A percentile compares a stretch with the other conserved stretches of the same genome.
Conservation (phyloP, 2,329 filamentous ascomycete genomes). For the Colletotrichum sp. region DNA sequence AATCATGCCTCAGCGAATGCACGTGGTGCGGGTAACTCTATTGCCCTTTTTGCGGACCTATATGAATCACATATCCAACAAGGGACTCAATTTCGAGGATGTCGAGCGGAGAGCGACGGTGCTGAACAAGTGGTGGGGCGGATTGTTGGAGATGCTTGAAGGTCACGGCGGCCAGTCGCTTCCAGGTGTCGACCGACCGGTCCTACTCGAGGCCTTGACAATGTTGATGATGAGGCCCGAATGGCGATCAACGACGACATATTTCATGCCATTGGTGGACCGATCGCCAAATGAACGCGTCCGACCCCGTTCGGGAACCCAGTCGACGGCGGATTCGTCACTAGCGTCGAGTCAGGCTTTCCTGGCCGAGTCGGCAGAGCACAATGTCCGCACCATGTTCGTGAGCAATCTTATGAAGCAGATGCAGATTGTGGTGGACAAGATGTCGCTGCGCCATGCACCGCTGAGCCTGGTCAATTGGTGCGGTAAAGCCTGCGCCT, state of each 20-base stretch:
- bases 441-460: constrained; percentile 78
- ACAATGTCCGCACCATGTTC: constrained; percentile 89
- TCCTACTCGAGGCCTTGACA: constrained; percentile 78
- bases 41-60: constrained; percentile 80
- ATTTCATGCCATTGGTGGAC: constrained; percentile 66
- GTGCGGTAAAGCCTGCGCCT: constrained; percentile 88
- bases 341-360: constrained; percentile 70
- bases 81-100: constrained; percentile 74
- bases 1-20: constrained; percentile 74
- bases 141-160: constrained; percentile 80
- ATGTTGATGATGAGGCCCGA: constrained; percentile 88
- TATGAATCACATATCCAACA: constrained; percentile 69
- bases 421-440: constrained; percentile 86
- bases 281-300: constrained; percentile 54
- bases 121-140: constrained; percentile 90
- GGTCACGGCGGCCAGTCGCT: constrained; percentile 72
- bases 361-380: constrained; percentile 73
- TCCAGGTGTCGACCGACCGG: constrained; percentile 81
- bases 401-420: constrained; percentile 81
- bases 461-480: constrained; percentile 77
- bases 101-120: constrained; percentile 80
- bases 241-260: constrained; percentile 78
- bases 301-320: constrained; percentile 50
- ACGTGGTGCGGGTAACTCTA: constrained; percentile 73
- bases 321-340: constrained; percentile 60